phyloP scores from a whole-genome alignment of 2,329 filamentous ascomycete species.

The Pseudofabraea citricarpa region DNA sequence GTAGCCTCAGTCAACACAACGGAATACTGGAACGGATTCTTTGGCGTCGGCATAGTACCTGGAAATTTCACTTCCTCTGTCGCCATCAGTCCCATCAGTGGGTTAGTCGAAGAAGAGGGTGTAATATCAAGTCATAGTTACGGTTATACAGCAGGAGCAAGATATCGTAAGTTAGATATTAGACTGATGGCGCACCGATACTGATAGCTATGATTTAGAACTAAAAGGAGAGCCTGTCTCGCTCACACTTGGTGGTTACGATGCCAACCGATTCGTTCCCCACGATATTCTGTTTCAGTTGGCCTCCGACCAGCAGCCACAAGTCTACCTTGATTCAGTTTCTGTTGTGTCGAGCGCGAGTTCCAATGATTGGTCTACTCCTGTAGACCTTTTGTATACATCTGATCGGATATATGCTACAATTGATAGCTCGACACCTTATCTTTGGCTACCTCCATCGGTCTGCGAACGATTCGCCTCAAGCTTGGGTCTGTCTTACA shows the following conservation, averaged over 20 bases:
- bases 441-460: conserved; percentile 55
- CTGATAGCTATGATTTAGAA: conserved; percentile 29
- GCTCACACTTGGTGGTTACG: conserved; percentile 67
- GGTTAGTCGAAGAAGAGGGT: conserved; percentile 53
- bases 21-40: conserved; percentile 47
- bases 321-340: conserved; percentile 19
- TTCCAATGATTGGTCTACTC: conserved; percentile 52
- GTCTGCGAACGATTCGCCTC: conserved; percentile 62
- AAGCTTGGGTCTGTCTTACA: conserved; percentile 60
- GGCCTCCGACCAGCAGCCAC: conserved; percentile 43
- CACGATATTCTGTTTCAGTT: conserved; percentile 58
- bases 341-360: conserved; percentile 14
- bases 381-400: conserved; percentile 14
- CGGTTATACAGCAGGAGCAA: conserved; percentile 71
- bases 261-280: conserved; percentile 53
- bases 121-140: conserved; percentile 69
- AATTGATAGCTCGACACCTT: conserved; percentile 61
- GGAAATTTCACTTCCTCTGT: conserved; percentile 46
- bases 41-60: conserved; percentile 51
- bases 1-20: conserved; percentile 45
- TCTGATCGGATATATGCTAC: conserved; percentile 20
- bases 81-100: conserved; percentile 46
- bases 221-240: conserved; percentile 45
- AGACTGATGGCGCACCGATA: not conserved
- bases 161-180: conserved; percentile 50